Evolutionary conservation across 495 filamentous ascomycete species (phyloP).

Genomic region (Neurospora intermedia): DNA sequence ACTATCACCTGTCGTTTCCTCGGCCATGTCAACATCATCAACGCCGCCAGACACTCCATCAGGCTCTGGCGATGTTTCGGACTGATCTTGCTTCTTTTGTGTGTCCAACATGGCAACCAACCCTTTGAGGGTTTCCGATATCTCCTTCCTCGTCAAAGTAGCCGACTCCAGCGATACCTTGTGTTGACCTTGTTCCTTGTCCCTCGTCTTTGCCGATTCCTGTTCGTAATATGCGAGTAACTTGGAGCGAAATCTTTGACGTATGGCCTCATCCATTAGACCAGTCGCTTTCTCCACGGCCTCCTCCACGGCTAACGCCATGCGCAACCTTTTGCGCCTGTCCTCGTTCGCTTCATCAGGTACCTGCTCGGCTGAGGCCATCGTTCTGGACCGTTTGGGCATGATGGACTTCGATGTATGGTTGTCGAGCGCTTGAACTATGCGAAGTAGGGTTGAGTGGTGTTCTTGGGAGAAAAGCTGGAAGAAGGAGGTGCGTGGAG

Average conservation of each 20-base stretch:
- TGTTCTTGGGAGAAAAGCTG: background rate
- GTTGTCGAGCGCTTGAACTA: background rate
- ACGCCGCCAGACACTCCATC: background rate
- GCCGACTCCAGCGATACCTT: background rate
- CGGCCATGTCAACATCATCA: background rate
- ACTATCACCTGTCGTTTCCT: background rate
- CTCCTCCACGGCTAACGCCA: background rate
- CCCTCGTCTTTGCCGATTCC: background rate
- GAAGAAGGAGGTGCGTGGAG: background rate
- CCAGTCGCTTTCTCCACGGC: background rate
- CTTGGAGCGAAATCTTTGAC: background rate
- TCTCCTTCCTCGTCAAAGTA: background rate
- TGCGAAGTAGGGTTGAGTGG: background rate
- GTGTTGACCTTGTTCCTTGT: background rate
- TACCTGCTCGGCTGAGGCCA: background rate
- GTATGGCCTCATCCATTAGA: background rate
- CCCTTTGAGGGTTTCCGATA: background rate
- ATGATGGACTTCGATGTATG: background rate
- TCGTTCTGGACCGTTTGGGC: background rate
- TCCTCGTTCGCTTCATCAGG: background rate
- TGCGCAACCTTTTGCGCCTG: background rate
- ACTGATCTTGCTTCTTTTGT: background rate
- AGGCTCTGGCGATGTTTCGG: background rate
- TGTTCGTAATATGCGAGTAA: background rate
- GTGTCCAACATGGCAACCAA: background rate